These are phyloP conservation scores for Boletellus ananas DNA, from an alignment of 768 basidiomycete species.

Conservation along the genomic window DNA sequence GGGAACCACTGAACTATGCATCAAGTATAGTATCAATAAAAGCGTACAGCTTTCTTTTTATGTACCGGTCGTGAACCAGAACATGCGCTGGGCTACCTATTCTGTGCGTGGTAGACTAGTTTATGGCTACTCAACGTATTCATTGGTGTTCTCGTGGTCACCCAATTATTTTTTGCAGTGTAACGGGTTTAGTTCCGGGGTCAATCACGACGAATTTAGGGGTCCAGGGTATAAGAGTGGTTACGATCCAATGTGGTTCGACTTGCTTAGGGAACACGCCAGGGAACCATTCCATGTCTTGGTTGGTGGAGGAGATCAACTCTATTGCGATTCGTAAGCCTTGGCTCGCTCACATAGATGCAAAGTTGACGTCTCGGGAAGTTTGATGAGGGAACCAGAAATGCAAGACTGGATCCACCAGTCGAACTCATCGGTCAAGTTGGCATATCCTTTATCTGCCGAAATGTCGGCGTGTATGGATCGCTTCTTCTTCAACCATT, in stretches of 20 bases:
- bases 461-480: conserved; percentile 78
- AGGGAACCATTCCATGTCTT: conserved; percentile 84
- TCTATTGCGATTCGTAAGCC: conserved; percentile 77
- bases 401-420: conserved; percentile 79
- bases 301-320: conserved; percentile 91
- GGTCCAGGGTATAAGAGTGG: conserved; percentile 77
- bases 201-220: conserved; percentile 84
- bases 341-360: not conserved
- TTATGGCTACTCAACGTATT: not conserved
- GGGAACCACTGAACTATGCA: conserved; percentile 61
- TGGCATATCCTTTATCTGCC: conserved; percentile 53
- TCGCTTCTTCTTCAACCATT: conserved; percentile 87
- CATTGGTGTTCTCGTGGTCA: not conserved
- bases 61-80: conserved; percentile 75
- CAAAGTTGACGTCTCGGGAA: conserved; percentile 23
- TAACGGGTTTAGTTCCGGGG: conserved; percentile 85
- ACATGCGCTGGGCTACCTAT: conserved; percentile 89
- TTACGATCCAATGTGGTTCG: conserved; percentile 91
- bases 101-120: conserved; percentile 49
- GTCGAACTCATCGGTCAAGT: conserved; percentile 56
- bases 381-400: conserved; percentile 83
- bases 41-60: conserved; percentile 76
- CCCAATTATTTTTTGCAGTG: conserved; percentile 43
- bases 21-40: conserved; percentile 79
- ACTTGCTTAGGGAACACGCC: conserved; percentile 80